Percentiles rank a stretch among this genome's conserved stretches.
Conservation (phyloP, 2,329 filamentous ascomycete species). For the Dryadomyces sulphureus region DNA sequence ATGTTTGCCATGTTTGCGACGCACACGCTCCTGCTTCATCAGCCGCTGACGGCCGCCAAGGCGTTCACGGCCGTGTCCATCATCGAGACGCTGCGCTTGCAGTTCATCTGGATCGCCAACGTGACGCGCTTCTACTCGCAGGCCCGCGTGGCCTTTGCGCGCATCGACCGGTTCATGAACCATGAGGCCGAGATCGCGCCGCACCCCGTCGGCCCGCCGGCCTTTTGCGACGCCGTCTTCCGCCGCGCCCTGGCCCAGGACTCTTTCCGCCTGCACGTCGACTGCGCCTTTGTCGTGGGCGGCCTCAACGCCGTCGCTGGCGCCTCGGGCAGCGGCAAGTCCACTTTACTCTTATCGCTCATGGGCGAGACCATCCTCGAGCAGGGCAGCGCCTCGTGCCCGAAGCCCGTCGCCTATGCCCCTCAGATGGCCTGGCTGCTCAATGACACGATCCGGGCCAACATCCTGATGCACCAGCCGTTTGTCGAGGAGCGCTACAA, state of each 20-base stretch:
- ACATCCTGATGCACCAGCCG: conserved; percentile 13
- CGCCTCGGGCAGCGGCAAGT: conserved; percentile 41
- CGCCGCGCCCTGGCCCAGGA: conserved; percentile 19
- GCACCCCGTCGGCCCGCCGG: conserved; percentile 34
- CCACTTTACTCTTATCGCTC: conserved; percentile 37
- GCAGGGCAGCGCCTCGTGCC: conserved; percentile 27
- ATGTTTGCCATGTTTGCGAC: conserved; percentile 39
- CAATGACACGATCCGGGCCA: conserved; percentile 17
- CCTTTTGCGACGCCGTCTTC: conserved; percentile 24
- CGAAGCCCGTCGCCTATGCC: conserved; percentile 19
- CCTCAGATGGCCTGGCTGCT: conserved; percentile 23
- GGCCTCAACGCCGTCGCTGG: conserved; percentile 40
- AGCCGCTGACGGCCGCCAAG: conserved; percentile 36
- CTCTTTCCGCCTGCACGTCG: conserved; percentile 33
- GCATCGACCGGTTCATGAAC: conserved; percentile 39
- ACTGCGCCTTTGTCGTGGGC: conserved; percentile 35
- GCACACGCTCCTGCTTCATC: conserved; percentile 29
- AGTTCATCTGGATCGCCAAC: conserved; percentile 16
- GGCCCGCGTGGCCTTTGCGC: conserved; percentile 19
- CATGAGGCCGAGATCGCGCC: conserved; percentile 31
- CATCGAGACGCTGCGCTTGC: conserved; percentile 33
- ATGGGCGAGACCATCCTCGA: conserved; percentile 39
- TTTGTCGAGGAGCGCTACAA: conserved; percentile 17
- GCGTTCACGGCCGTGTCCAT: conserved; percentile 42
- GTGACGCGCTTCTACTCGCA: conserved; percentile 26